Percentiles rank a stretch among this genome's conserved stretches.
phyloP scores from a whole-genome alignment of 495 filamentous ascomycete species.

The Penicillium silybi region DNA sequence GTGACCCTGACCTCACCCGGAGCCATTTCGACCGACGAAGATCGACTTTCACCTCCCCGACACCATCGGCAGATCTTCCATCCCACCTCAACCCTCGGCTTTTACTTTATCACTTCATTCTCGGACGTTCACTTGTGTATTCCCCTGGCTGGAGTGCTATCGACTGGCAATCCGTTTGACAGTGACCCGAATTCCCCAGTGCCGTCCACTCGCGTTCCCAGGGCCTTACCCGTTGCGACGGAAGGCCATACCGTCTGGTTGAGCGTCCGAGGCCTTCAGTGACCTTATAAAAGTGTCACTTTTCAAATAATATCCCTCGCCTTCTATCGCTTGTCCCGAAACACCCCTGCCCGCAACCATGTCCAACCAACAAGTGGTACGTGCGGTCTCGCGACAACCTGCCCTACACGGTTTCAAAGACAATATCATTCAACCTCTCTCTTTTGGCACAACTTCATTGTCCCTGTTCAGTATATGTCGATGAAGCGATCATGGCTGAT shows the following conservation, averaged over 20 bases:
- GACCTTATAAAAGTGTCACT: background rate
- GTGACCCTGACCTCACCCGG: constrained; percentile 5
- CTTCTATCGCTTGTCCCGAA: background rate
- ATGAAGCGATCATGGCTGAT: constrained; percentile 28
- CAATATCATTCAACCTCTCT: background rate
- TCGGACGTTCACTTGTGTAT: background rate
- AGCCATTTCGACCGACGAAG: constrained; percentile 41
- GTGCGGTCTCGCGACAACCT: constrained; percentile 32
- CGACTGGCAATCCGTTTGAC: background rate
- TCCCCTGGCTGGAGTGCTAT: background rate
- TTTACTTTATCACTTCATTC: background rate
- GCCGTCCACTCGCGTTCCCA: constrained; percentile 19
- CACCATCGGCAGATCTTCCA: constrained; percentile 28
- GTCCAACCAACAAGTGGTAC: constrained; percentile 65
- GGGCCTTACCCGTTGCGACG: constrained; percentile 25
- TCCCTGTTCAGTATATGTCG: background rate
- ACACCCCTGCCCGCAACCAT: constrained; percentile 31
- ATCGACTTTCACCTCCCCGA: constrained; percentile 41
- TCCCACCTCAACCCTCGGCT: constrained; percentile 5
- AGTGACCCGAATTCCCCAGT: background rate
- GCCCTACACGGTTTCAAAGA: constrained; percentile 8
- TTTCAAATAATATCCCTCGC: background rate
- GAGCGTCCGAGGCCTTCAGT: background rate
- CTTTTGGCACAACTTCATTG: background rate
- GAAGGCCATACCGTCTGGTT: constrained; percentile 9